Base-by-base conservation (phyloP, 345 rosid genomes). In the Populus nigra region DNA sequence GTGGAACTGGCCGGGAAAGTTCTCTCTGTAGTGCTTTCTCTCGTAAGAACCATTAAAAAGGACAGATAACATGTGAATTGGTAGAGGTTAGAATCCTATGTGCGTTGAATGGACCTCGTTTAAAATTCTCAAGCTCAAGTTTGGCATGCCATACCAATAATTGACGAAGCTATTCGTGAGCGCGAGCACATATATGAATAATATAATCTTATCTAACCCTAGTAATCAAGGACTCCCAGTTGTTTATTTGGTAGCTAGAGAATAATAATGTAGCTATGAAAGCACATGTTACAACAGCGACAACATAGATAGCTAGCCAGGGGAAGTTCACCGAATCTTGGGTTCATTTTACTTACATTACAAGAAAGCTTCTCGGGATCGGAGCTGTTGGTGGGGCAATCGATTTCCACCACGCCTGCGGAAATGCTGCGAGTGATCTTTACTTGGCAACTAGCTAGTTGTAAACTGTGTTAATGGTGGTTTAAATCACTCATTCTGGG, bases 41-140 rank as follows among this genome's bases (percentile, higher is more conserved):
- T 25, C 61, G 73, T 83, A 69, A 39, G 72, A n/a, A 76, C 5
- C 36, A 62, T 61, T 23, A 4, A 66, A 49, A 82, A 35, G 74
- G 83, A 80, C 79, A 81, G 73, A 65, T 27, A 50, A 71, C 84
- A 77, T 83, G 84, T 73, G 88, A 81, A 63, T 62, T 70, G 82
- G 38, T 23, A 79, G 88, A 79, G 88, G 80, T 80, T 78, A 77
- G 91, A 88, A 88, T 88, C 91, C 91, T 85, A 85, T 88, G 91
- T 73, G 53, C 71, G 72, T 79, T 83, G 83, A 82, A 75, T 73
- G 84, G 85, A 79, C 89, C 76, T 76, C 50, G 41, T 80, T 82
- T 73, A 68, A 69, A 50, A 66, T 71, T 80, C 50, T 38, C 50
- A 72, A 59, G 10, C 72, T 66, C 66, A 38, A 67, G 43, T 22